Conservation (phyloP, 768 basidiomycete species). For the Tylopilus sp. region DNA sequence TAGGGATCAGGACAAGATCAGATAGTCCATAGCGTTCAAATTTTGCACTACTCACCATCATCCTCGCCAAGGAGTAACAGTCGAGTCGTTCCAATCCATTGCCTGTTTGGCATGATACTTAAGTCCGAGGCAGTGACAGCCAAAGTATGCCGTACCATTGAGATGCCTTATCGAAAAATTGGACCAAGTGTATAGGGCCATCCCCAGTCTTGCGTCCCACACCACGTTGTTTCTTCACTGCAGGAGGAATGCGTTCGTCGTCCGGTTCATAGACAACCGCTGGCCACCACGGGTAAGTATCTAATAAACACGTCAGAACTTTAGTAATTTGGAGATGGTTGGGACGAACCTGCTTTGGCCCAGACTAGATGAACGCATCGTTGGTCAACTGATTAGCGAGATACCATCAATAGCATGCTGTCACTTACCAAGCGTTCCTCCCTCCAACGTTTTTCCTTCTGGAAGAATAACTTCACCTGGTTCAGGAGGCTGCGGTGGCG, state of each 20-base stretch:
- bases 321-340: not conserved
- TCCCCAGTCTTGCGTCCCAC: constrained; percentile 36
- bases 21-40: not conserved
- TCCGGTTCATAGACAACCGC: constrained; percentile 70
- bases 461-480: constrained; percentile 34
- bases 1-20: not conserved
- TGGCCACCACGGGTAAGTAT: constrained; percentile 84
- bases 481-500: constrained; percentile 13
- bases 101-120: constrained; percentile 41
- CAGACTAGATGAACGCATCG: constrained; percentile 54
- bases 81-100: constrained; percentile 53
- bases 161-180: constrained; percentile 68
- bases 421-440: constrained; percentile 63
- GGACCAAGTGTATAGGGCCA: constrained; percentile 58
- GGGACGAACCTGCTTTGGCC: constrained; percentile 67
- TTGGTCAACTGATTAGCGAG: too few species aligned
- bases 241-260: constrained; percentile 51
- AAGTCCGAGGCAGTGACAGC: not conserved
- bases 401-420: not conserved
- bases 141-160: constrained; percentile 49
- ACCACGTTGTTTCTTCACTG: constrained; percentile 28
- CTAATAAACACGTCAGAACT: constrained; percentile 36
- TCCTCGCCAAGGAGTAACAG: constrained; percentile 70
- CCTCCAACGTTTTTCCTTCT: constrained; percentile 39
- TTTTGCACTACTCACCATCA: constrained; percentile 48